Base-by-base conservation (phyloP, 352 stramenopile genomes). In the Plasmopara halstedii region DNA sequence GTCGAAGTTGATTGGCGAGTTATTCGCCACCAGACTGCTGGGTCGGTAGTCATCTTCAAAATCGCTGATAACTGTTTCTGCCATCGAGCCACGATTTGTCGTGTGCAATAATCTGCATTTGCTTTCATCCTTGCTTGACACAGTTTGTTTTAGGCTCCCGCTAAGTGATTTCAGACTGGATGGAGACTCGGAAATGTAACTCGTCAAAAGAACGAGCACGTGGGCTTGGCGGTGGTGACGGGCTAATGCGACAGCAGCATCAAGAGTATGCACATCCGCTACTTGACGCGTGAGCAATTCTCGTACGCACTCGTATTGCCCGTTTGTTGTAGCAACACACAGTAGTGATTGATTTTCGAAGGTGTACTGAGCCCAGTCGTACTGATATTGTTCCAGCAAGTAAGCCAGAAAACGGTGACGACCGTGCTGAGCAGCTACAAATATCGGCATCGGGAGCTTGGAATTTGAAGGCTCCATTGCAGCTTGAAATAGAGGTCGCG, bases 231-330 rank as follows among this genome's bases (percentile, higher is more conserved):
- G 64, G 22, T 83, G 52, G 8, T 61, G 53, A 35, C 70, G 66
- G 27, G 76, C 76, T 33, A 68, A 64, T 11, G 72, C 60, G 7
- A 86, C 48, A 5, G 76, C 64, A 50, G 66, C 62, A n/a, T 83
- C 62, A 11, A 88, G 49, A n/a, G 45, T 42, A 27, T 60, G 49
- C 2, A 51, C 26, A 0, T 40, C 53, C 27, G 62, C 31, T 14
- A 67, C 41, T 18, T 71, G 44, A 14, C 43, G 53, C 7, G 64
- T 53, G 10, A 88, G 57, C 27, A 88, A 53, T 21, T 66, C 52
- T 31, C 78, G 55, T 11, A 85, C 76, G 39, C 76, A 88, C 42
- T 80, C 71, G 47, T 86, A 88, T 49, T 88, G 73, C 7, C 76
- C 76, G 31, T 81, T 69, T 15, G 67, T 71, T 15, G 69, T 72